phyloP scores from a whole-genome alignment of 108 stramenopile species.

The Discostella pseudostelligera region DNA sequence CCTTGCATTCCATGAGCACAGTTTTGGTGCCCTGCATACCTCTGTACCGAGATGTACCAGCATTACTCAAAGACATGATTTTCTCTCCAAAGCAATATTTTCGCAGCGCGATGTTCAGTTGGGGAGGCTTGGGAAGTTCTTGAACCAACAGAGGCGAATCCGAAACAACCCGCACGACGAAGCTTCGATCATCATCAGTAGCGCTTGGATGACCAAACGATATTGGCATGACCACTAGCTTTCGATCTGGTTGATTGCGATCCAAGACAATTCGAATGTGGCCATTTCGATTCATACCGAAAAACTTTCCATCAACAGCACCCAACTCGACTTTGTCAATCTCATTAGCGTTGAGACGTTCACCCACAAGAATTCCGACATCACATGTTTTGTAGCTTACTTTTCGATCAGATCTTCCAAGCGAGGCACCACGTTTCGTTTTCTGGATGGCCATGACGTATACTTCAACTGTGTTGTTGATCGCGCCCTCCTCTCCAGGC shows the following conservation, averaged over 20 bases:
- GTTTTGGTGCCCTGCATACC: constrained; percentile 42
- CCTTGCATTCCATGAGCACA: constrained; percentile 39
- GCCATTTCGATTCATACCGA: constrained; percentile 60
- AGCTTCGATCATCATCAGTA: constrained; percentile 61
- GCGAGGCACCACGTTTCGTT: constrained; percentile 59
- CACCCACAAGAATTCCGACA: constrained; percentile 61
- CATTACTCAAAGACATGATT: constrained; percentile 39
- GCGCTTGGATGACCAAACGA: constrained; percentile 73
- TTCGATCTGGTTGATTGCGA: constrained; percentile 39
- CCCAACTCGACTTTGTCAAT: constrained; percentile 22
- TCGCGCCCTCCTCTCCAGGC: constrained; percentile 34
- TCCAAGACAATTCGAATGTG: constrained; percentile 54
- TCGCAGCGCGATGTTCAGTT: constrained; percentile 49
- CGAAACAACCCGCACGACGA: constrained; percentile 64
- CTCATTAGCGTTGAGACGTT: constrained; percentile 11
- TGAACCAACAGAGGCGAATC: constrained; percentile 63
- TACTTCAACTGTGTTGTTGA: constrained; percentile 53
- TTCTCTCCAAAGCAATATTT: constrained; percentile 50
- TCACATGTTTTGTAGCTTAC: constrained; percentile 69
- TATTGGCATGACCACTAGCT: constrained; percentile 68
- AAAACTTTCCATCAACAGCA: constrained; percentile 56
- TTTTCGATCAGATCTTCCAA: constrained; percentile 66
- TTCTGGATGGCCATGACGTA: constrained; percentile 76
- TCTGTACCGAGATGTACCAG: constrained; percentile 33
- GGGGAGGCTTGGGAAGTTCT: constrained; percentile 54